Conservation (phyloP, 208 protist species). For the Crithidia mellificae region DNA sequence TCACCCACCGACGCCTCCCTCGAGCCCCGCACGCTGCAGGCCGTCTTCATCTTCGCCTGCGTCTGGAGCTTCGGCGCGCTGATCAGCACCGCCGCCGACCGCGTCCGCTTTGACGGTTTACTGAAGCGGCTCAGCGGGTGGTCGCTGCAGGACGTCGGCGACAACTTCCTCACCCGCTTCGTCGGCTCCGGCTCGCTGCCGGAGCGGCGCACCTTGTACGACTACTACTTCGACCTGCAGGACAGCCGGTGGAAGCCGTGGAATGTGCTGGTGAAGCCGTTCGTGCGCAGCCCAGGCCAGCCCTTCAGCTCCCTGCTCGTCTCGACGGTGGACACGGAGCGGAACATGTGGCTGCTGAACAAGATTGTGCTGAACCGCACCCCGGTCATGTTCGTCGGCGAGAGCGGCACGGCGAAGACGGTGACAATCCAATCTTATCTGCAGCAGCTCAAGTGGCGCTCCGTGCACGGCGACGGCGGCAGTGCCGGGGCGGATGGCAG, state of each 20-base stretch:
- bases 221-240: slow-evolving; percentile 97
- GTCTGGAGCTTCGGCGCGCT: slow-evolving; percentile 97
- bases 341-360: slow-evolving; percentile 97
- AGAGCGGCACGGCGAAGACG: slow-evolving; percentile 98
- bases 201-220: slow-evolving; percentile 94
- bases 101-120: slow-evolving; percentile 94
- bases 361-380: slow-evolving; percentile 89
- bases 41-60: slow-evolving; percentile 94
- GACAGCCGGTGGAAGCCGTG: slow-evolving; percentile 96
- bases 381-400: slow-evolving; percentile 96
- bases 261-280: slow-evolving; percentile 92
- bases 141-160: slow-evolving; percentile 91
- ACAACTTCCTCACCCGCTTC: slow-evolving; percentile 90
- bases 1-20: slow-evolving; percentile 64
- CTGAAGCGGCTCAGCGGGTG: slow-evolving; percentile 94
- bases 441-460: slow-evolving; percentile 76
- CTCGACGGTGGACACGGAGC: slow-evolving; percentile 98
- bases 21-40: slow-evolving; percentile 93
- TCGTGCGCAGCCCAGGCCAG: slow-evolving; percentile 77
- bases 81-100: slow-evolving; percentile 75
- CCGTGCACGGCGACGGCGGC: slow-evolving; percentile 33
- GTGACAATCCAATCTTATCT: slow-evolving; percentile 97
- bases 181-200: slow-evolving; percentile 90
- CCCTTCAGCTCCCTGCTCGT: slow-evolving; percentile 98
- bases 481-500: neutral